These are phyloP conservation scores for Imleria badia DNA, from an alignment of 768 basidiomycete species.

Conservation along the genomic window DNA sequence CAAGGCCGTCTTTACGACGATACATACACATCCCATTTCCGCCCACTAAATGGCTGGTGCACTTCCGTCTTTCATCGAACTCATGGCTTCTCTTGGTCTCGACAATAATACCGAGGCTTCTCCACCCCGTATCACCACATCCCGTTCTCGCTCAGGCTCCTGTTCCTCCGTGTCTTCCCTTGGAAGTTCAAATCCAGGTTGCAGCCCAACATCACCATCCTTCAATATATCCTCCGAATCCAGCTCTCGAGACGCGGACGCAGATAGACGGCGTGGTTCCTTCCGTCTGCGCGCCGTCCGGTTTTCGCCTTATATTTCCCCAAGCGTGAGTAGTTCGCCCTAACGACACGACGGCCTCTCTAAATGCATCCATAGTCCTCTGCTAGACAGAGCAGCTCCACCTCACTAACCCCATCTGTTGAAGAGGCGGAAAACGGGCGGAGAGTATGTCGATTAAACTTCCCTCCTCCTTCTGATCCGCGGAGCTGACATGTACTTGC, in stretches of 20 bases:
- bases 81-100: conserved; percentile 81
- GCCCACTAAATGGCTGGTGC: conserved; percentile 53
- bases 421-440: conserved; percentile 28
- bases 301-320: conserved; percentile 32
- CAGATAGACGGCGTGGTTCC: conserved; percentile 28
- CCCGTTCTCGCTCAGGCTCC: conserved; percentile 39
- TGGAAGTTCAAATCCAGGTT: conserved; percentile 35
- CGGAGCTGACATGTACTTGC: conserved; percentile 31
- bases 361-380: conserved; percentile 32
- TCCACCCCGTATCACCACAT: conserved; percentile 25
- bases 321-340: conserved; percentile 20
- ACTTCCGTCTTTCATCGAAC: conserved; percentile 84
- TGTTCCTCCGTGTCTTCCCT: conserved; percentile 48
- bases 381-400: conserved; percentile 46
- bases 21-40: conserved; percentile 30
- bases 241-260: conserved; percentile 28
- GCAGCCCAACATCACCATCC: conserved; percentile 34
- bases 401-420: conserved; percentile 31
- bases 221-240: conserved; percentile 35
- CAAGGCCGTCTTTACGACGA: conserved; percentile 20
- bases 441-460: conserved; percentile 36
- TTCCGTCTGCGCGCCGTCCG: conserved; percentile 29
- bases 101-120: conserved; percentile 44
- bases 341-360: background rate
- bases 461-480: conserved; percentile 25